A percentile compares a stretch with the other conserved stretches of the same genome.
phyloP scores from a whole-genome alignment of 2,329 filamentous ascomycete species.

The Penicillium freii region DNA sequence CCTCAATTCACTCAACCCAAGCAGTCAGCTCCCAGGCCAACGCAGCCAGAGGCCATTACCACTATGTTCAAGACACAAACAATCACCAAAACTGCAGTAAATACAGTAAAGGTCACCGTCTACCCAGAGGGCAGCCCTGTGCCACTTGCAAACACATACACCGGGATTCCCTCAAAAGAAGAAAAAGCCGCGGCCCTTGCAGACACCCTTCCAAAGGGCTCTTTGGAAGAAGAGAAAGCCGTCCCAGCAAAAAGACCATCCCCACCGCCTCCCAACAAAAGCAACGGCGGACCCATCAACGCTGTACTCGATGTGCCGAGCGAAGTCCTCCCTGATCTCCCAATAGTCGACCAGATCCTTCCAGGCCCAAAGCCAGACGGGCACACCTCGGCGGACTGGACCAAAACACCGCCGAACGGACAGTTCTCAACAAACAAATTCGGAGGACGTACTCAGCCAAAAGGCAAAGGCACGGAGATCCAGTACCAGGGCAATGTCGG shows the following conservation, averaged over 20 bases:
- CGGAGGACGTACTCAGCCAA: constrained; percentile 29
- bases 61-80: constrained; percentile 16
- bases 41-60: constrained; percentile 7
- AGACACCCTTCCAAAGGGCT: not conserved
- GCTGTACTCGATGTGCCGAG: constrained; percentile 6
- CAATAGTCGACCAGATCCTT: constrained; percentile 7
- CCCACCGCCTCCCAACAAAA: not conserved
- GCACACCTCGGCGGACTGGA: constrained; percentile 21
- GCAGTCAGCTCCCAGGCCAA: not conserved
- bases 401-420: constrained; percentile 19
- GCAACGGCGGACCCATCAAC: not conserved
- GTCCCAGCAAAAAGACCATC: not conserved
- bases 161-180: not conserved
- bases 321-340: constrained; percentile 11
- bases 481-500: constrained; percentile 39
- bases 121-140: not conserved
- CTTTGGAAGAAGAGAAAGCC: constrained; percentile 5
- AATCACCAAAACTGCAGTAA: constrained; percentile 3
- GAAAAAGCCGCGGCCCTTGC: not conserved
- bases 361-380: constrained; percentile 6
- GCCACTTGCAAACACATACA: not conserved
- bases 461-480: constrained; percentile 22
- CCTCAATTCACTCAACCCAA: not conserved
- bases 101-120: constrained; percentile 15
- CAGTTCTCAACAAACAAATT: constrained; percentile 30